Conservation (phyloP, 805 yeast species). For the Nematodospora valgi region DNA sequence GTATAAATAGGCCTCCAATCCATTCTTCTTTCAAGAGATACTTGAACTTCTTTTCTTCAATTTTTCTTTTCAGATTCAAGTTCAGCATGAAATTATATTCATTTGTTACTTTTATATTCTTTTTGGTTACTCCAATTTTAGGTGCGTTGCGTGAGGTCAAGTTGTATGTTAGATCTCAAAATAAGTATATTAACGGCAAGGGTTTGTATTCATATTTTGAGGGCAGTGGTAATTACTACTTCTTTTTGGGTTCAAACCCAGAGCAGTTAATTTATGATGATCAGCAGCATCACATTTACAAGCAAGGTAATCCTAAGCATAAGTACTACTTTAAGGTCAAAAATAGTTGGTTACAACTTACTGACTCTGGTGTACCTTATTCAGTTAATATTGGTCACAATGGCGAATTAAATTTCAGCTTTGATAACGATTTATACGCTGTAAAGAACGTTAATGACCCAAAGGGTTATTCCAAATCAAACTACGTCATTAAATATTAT, state of each 20-base stretch:
- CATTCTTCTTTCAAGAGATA: too few relatives aligned
- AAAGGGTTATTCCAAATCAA: background rate
- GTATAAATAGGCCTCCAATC: too few relatives aligned
- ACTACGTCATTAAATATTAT: conserved; percentile 4
- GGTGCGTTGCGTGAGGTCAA: conserved; percentile 1
- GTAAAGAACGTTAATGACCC: conserved; percentile 5
- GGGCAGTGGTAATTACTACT: background rate
- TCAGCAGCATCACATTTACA: conserved; percentile 1
- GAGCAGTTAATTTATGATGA: conserved; percentile 5
- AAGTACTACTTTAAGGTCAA: conserved; percentile 1
- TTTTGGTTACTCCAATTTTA: conserved; percentile 4
- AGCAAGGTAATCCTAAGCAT: background rate
- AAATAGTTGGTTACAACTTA: conserved; percentile 4
- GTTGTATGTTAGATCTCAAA: conserved; percentile 6
- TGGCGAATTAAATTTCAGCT: background rate
- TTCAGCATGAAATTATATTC: too few relatives aligned
- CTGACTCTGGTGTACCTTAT: background rate
- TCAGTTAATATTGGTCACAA: conserved; percentile 2
- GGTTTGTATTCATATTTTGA: conserved; percentile 3
- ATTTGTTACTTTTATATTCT: background rate
- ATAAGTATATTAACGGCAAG: background rate
- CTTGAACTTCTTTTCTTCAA: too few relatives aligned
- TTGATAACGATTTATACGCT: conserved; percentile 2
- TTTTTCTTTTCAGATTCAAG: too few relatives aligned
- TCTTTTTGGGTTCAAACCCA: too few relatives aligned